phyloP scores from a whole-genome alignment of 1,139 yeast genomes.

The Scheffersomyces insectosa region DNA sequence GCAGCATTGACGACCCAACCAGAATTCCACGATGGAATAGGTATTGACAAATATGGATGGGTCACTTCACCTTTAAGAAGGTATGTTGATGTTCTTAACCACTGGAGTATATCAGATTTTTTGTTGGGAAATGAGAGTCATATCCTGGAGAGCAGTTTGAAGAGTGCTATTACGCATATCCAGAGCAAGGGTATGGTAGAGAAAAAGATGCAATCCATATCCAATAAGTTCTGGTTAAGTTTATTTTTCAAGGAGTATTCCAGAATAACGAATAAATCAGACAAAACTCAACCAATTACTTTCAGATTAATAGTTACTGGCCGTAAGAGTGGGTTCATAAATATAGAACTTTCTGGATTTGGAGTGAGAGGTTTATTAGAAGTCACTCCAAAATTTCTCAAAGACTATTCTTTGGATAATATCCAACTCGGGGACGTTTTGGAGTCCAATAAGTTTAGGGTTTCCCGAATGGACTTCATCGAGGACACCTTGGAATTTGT shows the following conservation, averaged over 20 bases:
- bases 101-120: slow-evolving; percentile 49
- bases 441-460: slow-evolving; percentile 17
- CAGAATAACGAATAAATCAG: slow-evolving; percentile 14
- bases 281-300: slow-evolving; percentile 16
- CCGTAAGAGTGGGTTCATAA: slow-evolving; percentile 23
- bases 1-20: slow-evolving; percentile 17
- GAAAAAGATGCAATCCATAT: slow-evolving; percentile 23
- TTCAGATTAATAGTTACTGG: slow-evolving; percentile 28
- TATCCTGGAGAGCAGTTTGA: slow-evolving; percentile 12
- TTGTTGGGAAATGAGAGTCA: slow-evolving; percentile 10
- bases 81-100: slow-evolving; percentile 78
- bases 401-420: slow-evolving; percentile 19
- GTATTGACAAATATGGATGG: slow-evolving; percentile 64
- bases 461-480: slow-evolving; percentile 31
- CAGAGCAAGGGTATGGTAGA: slow-evolving; percentile 33
- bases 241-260: slow-evolving; percentile 33
- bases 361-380: slow-evolving; percentile 27
- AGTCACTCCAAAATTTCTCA: slow-evolving; percentile 19
- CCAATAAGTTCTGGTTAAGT: slow-evolving; percentile 43
- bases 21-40: slow-evolving; percentile 64
- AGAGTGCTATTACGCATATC: slow-evolving; percentile 27
- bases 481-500: slow-evolving; percentile 32
- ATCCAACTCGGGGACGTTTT: slow-evolving; percentile 26
- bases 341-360: slow-evolving; percentile 30
- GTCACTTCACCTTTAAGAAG: slow-evolving; percentile 91